Percentiles rank a stretch among this genome's conserved stretches.
phyloP scores from a whole-genome alignment of 2,329 filamentous ascomycete genomes.

The Fusarium scirpi region DNA sequence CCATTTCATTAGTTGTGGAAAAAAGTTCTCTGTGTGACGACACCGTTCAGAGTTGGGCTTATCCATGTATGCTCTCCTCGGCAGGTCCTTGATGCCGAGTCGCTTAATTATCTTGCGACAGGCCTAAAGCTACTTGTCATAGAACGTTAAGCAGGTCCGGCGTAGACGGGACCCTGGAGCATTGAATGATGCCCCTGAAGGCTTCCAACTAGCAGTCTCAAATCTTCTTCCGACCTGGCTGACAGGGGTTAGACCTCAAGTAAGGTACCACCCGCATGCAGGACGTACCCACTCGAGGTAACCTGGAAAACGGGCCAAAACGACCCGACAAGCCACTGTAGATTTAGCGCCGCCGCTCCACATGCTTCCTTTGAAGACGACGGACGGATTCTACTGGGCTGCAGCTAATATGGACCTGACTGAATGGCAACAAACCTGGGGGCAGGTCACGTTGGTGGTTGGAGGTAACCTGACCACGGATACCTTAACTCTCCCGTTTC shows the following conservation, averaged over 20 bases:
- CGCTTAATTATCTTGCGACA: constrained; percentile 23
- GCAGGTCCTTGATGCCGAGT: constrained; percentile 4
- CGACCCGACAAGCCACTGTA: constrained; percentile 33
- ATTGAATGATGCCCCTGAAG: constrained; percentile 26
- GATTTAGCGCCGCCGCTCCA: constrained; percentile 40
- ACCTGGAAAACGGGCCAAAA: constrained; percentile 35
- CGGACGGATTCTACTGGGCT: constrained; percentile 14
- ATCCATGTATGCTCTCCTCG: constrained; percentile 16
- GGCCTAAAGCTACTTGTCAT: constrained; percentile 2
- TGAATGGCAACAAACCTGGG: constrained; percentile 30
- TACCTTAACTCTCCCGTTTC: constrained; percentile 29
- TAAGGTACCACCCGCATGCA: constrained; percentile 38
- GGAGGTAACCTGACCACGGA: constrained; percentile 37
- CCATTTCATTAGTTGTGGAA: constrained; percentile 1
- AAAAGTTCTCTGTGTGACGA: background rate
- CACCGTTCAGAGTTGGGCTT: background rate
- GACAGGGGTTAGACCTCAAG: constrained; percentile 29
- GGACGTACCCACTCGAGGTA: constrained; percentile 28
- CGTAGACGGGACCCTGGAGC: background rate
- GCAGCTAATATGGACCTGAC: constrained; percentile 14
- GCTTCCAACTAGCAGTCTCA: constrained; percentile 16
- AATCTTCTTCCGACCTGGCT: constrained; percentile 15
- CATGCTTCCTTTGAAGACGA: constrained; percentile 35
- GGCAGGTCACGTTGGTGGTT: constrained; percentile 43
- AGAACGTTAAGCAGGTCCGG: constrained; percentile 13